Conservation (phyloP, 2,329 filamentous ascomycete species). For the Metarhizium brunneum region DNA sequence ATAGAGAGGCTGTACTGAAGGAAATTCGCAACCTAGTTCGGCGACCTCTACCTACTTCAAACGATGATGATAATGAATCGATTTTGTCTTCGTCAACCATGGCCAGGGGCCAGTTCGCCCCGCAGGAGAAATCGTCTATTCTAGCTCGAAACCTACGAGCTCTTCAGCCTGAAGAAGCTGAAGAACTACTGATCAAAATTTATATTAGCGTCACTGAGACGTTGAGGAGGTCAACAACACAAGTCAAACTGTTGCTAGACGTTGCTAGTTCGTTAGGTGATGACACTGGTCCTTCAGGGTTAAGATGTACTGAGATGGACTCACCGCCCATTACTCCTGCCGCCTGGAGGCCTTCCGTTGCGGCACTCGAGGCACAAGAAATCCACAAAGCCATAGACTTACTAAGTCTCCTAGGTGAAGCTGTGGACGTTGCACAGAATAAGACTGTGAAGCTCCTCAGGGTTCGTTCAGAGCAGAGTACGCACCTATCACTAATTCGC, state of each 20-base stretch:
- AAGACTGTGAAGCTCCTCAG: slow-evolving; percentile 66
- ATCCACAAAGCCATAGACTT: slow-evolving; percentile 69
- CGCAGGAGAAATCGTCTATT: slow-evolving; percentile 83
- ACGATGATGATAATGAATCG: slow-evolving; percentile 87
- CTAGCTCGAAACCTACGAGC: slow-evolving; percentile 80
- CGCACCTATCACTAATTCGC: slow-evolving; percentile 53
- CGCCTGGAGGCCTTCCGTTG: slow-evolving; percentile 35
- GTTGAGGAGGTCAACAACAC: slow-evolving; percentile 72
- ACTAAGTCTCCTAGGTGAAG: slow-evolving; percentile 67
- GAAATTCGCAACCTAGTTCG: slow-evolving; percentile 84
- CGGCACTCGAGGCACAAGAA: slow-evolving; percentile 44
- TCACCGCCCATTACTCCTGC: slow-evolving; percentile 43
- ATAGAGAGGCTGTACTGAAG: slow-evolving; percentile 72
- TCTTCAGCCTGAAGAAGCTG: slow-evolving; percentile 74
- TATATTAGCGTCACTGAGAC: slow-evolving; percentile 90
- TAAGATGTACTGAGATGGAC: slow-evolving; percentile 21
- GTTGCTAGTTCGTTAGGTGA: slow-evolving; percentile 68
- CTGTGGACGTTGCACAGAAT: slow-evolving; percentile 72
- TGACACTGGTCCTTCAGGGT: slow-evolving; percentile 11
- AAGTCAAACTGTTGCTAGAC: slow-evolving; percentile 91
- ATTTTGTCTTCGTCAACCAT: slow-evolving; percentile 78
- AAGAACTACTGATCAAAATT: slow-evolving; percentile 70
- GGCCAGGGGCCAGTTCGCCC: slow-evolving; percentile 53
- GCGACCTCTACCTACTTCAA: slow-evolving; percentile 79
- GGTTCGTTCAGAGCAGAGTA: slow-evolving; percentile 66